Evolutionary conservation across 1,284 basidiomycete species (phyloP).

Genomic region (Austroboletus olivaceoglutinosus): DNA sequence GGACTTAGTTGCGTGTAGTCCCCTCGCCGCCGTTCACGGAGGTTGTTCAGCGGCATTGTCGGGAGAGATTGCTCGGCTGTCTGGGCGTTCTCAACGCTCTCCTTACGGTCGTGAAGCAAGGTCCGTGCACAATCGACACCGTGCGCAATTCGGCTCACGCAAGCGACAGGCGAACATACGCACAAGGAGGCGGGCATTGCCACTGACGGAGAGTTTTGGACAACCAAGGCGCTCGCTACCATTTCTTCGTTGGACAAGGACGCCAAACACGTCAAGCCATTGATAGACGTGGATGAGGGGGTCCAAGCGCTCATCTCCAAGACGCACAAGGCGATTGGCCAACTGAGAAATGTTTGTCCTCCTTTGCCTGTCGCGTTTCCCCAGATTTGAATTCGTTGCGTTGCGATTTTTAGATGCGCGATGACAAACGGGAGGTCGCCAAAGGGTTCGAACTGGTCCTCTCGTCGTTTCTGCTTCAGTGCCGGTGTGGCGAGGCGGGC

Average conservation of each 20-base stretch:
- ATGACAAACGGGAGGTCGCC: conserved; percentile 51
- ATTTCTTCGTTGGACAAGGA: conserved; percentile 67
- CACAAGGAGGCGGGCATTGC: conserved; percentile 60
- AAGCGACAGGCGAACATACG: conserved; percentile 42
- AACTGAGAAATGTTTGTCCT: conserved; percentile 48
- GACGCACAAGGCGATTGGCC: conserved; percentile 46
- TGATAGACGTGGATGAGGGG: conserved; percentile 60
- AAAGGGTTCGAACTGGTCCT: conserved; percentile 73
- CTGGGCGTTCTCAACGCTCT: conserved; percentile 75
- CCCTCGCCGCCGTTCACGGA: conserved; percentile 77
- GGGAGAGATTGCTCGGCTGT: conserved; percentile 70
- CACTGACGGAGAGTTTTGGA: conserved; percentile 78
- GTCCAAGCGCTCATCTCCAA: conserved; percentile 47
- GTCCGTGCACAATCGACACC: conserved; percentile 27
- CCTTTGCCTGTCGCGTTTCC: background rate
- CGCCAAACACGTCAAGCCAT: conserved; percentile 62
- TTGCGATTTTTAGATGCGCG: conserved; percentile 40
- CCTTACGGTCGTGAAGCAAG: conserved; percentile 48
- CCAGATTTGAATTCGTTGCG: background rate
- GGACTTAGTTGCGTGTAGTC: conserved; percentile 47
- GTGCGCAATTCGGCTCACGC: conserved; percentile 1
- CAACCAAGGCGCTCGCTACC: conserved; percentile 63
- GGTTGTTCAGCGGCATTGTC: conserved; percentile 61
- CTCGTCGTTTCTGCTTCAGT: conserved; percentile 65
- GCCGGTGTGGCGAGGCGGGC: conserved; percentile 62